phyloP scores from a whole-genome alignment of 164 flowering plant species.

The Paratinospora sagittata region DNA sequence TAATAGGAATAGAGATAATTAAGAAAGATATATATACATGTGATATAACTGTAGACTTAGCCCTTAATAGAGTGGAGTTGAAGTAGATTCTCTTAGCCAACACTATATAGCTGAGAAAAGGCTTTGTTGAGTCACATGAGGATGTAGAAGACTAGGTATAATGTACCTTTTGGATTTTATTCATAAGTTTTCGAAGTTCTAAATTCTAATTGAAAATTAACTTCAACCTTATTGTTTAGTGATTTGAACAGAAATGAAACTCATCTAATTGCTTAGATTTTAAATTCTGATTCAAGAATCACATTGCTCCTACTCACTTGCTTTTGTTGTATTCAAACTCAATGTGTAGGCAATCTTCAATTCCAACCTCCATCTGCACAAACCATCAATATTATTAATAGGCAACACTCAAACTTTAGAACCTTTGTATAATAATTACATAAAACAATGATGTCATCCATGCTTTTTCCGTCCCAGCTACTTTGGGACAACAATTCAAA shows the following conservation, averaged over 20 bases:
- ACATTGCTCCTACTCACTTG: constrained; percentile 55
- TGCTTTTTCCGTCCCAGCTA: not conserved
- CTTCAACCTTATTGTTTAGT: not conserved
- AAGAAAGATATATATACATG: too few relatives aligned
- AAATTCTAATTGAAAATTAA: not conserved
- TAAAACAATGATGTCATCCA: not conserved
- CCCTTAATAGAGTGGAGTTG: too few relatives aligned
- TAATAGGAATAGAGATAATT: too few relatives aligned
- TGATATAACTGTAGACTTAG: too few relatives aligned
- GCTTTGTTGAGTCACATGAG: too few relatives aligned
- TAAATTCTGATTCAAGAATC: too few relatives aligned
- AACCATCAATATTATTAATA: constrained; percentile 4
- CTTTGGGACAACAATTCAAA: not conserved
- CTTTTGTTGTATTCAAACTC: constrained; percentile 95
- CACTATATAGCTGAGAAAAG: too few relatives aligned
- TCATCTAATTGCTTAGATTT: too few relatives aligned
- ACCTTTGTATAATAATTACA: not conserved
- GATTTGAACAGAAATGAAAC: not conserved
- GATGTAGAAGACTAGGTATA: too few relatives aligned
- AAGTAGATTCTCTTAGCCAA: too few relatives aligned
- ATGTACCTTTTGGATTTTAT: too few relatives aligned
- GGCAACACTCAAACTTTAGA: not conserved
- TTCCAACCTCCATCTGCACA: constrained; percentile 95
- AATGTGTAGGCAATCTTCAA: constrained; percentile 93
- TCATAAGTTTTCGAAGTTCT: too few relatives aligned